Evolutionary conservation across 345 rosid genomes (phyloP), one percentile per base, ranked within the genome.

Genomic region (Melaleuca alternifolia): DNA sequence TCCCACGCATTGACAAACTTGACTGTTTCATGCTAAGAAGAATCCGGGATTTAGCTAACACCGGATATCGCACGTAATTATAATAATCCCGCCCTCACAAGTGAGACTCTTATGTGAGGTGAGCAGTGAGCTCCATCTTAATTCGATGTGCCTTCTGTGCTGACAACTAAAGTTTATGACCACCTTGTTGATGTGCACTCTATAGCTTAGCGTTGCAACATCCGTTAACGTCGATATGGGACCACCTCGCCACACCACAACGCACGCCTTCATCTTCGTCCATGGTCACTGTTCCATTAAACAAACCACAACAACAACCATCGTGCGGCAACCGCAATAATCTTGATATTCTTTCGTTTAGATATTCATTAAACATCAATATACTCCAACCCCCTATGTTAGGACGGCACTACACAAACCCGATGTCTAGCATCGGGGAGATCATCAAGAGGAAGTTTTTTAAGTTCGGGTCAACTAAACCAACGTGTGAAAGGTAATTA

Each of bases 351-450:
- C 41, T 59, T 59, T 59, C n/a, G 1, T 26, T 24, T n/a, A 56
- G 23, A 23, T 11, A 56, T 56, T 56, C 15, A 11, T 57, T 26
- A 28, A 61, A 6, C 20, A 15, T 0, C 0, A 5, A 3, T 59
- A 15, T 7, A 14, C 6, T 28, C 5, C 4, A 1, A 8, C 30
- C 2, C 23, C 76, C 15, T 62, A 14, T 62, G 11, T 62, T 15
- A 30, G 0, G 44, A 62, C 8, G 14, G 1, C 71, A 59, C 0
- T 1, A 6, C 6, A 59, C 16, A n/a, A 59, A 33, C 37, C 18
- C 9, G 10, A n/a, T n/a, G 6, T 0, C 37, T n/a, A 59, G 28
- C 18, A n/a, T 1, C 6, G 8, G 12, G 44, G 12, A 65, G 33
- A 65, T 33, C 23, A 65, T 65, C 10, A 16, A 8, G 24, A 65